Conservation (phyloP, 2,329 filamentous ascomycete species). For the Cladosporium sp. region DNA sequence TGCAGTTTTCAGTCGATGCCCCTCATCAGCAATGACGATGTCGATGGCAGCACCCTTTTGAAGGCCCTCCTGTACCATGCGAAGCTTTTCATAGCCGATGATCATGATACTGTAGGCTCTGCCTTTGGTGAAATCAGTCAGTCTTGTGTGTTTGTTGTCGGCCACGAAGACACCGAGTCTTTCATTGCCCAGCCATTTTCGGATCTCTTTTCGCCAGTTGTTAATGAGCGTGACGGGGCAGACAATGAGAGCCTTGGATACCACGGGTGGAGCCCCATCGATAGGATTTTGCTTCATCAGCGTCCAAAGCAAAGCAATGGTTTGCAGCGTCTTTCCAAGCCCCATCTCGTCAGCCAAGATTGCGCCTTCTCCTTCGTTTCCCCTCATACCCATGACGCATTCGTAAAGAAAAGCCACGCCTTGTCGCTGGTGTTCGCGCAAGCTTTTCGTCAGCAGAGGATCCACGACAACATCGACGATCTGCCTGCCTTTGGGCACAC, state of each 20-base stretch:
- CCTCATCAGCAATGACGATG: slow-evolving; percentile 67
- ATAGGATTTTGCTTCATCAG: slow-evolving; percentile 68
- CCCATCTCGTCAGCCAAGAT: slow-evolving; percentile 75
- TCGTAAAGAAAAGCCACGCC: slow-evolving; percentile 70
- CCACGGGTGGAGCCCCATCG: slow-evolving; percentile 54
- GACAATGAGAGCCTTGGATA: slow-evolving; percentile 68
- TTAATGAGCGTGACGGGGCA: slow-evolving; percentile 69
- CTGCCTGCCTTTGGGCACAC: slow-evolving; percentile 56
- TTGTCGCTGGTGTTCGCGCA: slow-evolving; percentile 65
- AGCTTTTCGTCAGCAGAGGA: slow-evolving; percentile 57
- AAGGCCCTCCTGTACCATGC: slow-evolving; percentile 61
- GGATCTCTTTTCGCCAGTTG: slow-evolving; percentile 70
- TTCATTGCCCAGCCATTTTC: slow-evolving; percentile 70
- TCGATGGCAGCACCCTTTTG: slow-evolving; percentile 61
- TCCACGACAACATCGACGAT: slow-evolving; percentile 71
- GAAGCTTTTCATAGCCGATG: slow-evolving; percentile 67
- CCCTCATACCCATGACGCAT: slow-evolving; percentile 69
- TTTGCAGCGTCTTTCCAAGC: slow-evolving; percentile 69
- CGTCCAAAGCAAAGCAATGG: slow-evolving; percentile 68
- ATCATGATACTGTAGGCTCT: slow-evolving; percentile 68
- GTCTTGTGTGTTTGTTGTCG: slow-evolving; percentile 55
- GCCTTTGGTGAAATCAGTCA: slow-evolving; percentile 66
- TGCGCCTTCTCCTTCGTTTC: slow-evolving; percentile 62
- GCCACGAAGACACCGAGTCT: slow-evolving; percentile 65
- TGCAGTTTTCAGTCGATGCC: slow-evolving; percentile 63